Conservation (phyloP, 257 asterid species). For the Eustoma russellianum region DNA sequence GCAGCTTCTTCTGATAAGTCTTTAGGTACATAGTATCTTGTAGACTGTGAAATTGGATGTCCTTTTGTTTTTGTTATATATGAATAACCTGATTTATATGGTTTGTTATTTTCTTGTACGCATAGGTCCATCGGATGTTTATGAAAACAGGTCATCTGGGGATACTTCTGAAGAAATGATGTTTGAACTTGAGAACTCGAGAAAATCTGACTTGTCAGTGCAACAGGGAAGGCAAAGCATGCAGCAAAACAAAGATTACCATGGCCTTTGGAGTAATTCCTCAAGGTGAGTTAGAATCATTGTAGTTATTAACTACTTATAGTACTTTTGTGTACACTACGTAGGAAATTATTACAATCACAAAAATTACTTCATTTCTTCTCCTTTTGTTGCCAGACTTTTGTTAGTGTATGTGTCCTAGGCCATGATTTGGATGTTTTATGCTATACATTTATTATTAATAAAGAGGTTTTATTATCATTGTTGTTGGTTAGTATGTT, state of each 20-base stretch:
- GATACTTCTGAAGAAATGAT: constrained; percentile 70
- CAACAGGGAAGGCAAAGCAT: constrained; percentile 28
- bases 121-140: constrained; percentile 55
- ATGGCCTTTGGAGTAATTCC: constrained; percentile 63
- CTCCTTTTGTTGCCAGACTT: no score
- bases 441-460: no score
- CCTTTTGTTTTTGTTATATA: neutral
- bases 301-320: neutral
- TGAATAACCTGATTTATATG: neutral
- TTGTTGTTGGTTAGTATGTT: no score
- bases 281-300: constrained; percentile 39
- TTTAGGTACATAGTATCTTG: no score
- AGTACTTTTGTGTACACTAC: no score
- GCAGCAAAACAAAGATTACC: constrained; percentile 35
- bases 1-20: constrained; percentile 62
- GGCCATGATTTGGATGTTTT: no score
- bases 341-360: no score
- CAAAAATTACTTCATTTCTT: no score
- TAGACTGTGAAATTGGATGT: neutral
- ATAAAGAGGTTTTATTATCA: no score
- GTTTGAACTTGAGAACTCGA: constrained; percentile 49
- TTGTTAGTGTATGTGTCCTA: no score
- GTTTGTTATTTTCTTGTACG: neutral
- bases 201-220: constrained; percentile 35
- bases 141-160: constrained; percentile 76